A percentile compares a stretch with the other conserved stretches of the same genome.
These are phyloP conservation scores for Hanseniaspora thailandica DNA, from an alignment of 805 yeast genomes.

Conservation along the genomic window DNA sequence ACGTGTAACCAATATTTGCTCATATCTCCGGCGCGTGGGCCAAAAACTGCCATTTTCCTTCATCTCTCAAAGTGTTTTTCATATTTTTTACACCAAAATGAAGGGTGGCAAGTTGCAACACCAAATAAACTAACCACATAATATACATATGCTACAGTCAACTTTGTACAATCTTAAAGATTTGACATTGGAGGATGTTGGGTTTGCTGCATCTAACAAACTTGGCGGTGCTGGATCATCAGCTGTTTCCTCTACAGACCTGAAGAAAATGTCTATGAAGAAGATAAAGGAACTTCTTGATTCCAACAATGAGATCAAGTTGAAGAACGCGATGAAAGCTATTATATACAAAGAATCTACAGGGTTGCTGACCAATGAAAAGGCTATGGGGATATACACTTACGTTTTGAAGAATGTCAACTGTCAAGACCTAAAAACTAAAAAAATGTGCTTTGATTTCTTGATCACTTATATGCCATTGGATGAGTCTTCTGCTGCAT, in stretches of 20 bases:
- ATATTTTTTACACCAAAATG: no score
- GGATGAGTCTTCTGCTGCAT: slow-evolving; percentile 72
- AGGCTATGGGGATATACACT: slow-evolving; percentile 47
- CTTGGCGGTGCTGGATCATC: slow-evolving; percentile 28
- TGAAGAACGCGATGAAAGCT: slow-evolving; percentile 47
- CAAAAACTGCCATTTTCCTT: no score
- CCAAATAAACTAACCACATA: not conserved
- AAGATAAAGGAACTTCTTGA: slow-evolving; percentile 57
- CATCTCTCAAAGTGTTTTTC: no score
- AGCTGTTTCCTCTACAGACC: slow-evolving; percentile 2
- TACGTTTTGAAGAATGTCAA: slow-evolving; percentile 83
- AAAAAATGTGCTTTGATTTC: slow-evolving; percentile 66
- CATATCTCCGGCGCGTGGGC: no score
- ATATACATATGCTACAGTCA: slow-evolving; percentile 25
- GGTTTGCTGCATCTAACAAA: slow-evolving; percentile 52
- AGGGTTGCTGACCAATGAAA: slow-evolving; percentile 30
- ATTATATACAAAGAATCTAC: slow-evolving; percentile 37
- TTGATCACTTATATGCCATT: slow-evolving; percentile 64
- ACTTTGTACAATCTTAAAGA: slow-evolving; percentile 72
- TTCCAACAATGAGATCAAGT: slow-evolving; percentile 57
- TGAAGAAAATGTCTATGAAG: slow-evolving; percentile 39
- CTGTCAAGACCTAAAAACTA: slow-evolving; percentile 49
- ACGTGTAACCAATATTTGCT: no score
- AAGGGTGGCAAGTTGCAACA: no score
- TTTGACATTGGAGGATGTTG: slow-evolving; percentile 71